Evolutionary conservation across 2,329 filamentous ascomycete genomes (phyloP).

Genomic region (Cladophialophora bantiana): DNA sequence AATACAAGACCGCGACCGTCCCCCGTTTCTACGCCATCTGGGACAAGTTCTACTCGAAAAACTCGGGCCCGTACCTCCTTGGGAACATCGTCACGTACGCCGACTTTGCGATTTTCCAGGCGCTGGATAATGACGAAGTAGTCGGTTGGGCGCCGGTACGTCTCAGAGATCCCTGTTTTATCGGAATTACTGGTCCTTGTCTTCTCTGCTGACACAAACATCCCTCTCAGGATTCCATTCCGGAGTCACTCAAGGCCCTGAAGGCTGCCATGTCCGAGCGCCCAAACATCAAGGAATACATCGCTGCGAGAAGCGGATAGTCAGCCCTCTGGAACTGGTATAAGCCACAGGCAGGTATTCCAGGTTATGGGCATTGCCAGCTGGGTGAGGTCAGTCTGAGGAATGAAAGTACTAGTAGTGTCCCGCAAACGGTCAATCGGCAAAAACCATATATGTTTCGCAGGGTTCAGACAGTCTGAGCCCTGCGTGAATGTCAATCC

Average conservation of each 20-base stretch:
- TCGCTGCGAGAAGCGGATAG: slow-evolving; percentile 5
- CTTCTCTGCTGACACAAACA: not conserved
- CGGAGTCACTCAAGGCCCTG: slow-evolving; percentile 7
- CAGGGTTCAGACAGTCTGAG: too few relatives aligned
- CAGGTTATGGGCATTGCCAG: too few relatives aligned
- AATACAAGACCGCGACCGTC: slow-evolving; percentile 45
- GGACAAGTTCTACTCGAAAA: slow-evolving; percentile 44
- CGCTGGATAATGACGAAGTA: slow-evolving; percentile 48
- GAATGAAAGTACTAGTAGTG: too few relatives aligned
- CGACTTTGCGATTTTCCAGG: slow-evolving; percentile 52
- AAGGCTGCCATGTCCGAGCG: slow-evolving; percentile 9
- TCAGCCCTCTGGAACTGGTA: not conserved
- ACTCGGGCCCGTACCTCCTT: slow-evolving; percentile 47
- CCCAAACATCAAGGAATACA: slow-evolving; percentile 21
- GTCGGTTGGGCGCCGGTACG: slow-evolving; percentile 13
- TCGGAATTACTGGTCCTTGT: not conserved
- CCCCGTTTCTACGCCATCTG: slow-evolving; percentile 46
- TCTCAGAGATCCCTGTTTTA: not conserved
- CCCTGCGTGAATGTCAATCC: too few relatives aligned
- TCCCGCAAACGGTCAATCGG: too few relatives aligned
- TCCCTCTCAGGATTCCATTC: not conserved
- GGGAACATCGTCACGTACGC: slow-evolving; percentile 49
- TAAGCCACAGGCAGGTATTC: too few relatives aligned
- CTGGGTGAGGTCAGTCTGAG: too few relatives aligned
- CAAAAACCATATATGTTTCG: too few relatives aligned